phyloP scores from a whole-genome alignment of 2,329 filamentous ascomycete species.

The Teratosphaeria nubilosa region DNA sequence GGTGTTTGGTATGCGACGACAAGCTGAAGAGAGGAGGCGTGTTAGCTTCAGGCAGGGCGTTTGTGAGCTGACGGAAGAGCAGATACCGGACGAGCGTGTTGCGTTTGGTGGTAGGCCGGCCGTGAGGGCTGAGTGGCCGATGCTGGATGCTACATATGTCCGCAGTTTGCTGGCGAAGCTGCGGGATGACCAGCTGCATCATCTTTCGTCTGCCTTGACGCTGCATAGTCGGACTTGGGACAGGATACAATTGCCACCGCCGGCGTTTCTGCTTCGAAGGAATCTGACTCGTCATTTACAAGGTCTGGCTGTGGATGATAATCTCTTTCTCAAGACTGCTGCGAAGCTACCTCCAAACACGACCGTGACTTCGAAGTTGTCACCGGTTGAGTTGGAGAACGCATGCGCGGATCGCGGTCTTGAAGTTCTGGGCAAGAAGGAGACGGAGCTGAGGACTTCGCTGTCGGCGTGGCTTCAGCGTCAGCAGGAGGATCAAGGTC shows the following conservation, averaged over 20 bases:
- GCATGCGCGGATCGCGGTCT: constrained; percentile 28
- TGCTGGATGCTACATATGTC: background rate
- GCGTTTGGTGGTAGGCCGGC: constrained; percentile 4
- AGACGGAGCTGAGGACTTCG: constrained; percentile 17
- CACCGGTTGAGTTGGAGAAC: constrained; percentile 26
- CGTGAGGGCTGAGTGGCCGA: constrained; percentile 29
- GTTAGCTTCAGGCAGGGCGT: constrained; percentile 49
- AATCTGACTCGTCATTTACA: background rate
- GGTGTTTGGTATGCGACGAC: constrained; percentile 46
- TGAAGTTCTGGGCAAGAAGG: constrained; percentile 20
- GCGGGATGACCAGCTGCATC: constrained; percentile 28
- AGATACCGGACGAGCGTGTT: constrained; percentile 24
- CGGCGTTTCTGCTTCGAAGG: constrained; percentile 43
- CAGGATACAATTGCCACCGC: constrained; percentile 36
- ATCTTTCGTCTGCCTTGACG: constrained; percentile 23
- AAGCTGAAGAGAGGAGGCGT: constrained; percentile 44
- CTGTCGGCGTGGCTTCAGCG: constrained; percentile 32
- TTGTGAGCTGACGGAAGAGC: constrained; percentile 50
- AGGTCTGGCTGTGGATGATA: constrained; percentile 57
- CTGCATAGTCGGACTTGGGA: constrained; percentile 33
- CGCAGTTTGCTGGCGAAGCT: constrained; percentile 14
- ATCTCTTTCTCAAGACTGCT: constrained; percentile 53
- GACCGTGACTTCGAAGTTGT: constrained; percentile 46
- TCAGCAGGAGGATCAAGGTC: constrained; percentile 28
- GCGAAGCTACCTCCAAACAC: background rate